A percentile compares a stretch with the other conserved stretches of the same genome.
Conservation (phyloP, 345 rosid genomes). For the Lumnitzera littorea region DNA sequence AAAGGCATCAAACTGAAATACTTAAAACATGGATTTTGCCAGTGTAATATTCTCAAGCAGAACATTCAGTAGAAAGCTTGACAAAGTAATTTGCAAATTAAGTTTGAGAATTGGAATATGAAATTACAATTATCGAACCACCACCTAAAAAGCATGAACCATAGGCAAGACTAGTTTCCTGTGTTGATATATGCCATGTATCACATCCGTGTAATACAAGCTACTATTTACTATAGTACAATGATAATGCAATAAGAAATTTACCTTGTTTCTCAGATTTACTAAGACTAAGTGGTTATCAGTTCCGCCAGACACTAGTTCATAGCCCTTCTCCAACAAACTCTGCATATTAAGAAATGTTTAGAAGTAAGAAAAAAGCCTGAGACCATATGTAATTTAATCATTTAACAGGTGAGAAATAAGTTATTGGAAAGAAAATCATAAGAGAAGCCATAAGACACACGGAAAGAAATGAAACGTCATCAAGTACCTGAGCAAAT, state of each 20-base stretch:
- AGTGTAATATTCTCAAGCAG: too few species aligned
- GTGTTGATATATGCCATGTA: background rate
- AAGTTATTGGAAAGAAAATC: background rate
- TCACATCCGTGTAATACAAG: background rate
- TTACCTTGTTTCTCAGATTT: constrained; percentile 77
- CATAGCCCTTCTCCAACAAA: constrained; percentile 67
- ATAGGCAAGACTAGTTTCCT: background rate
- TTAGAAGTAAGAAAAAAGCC: background rate
- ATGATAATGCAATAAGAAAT: background rate
- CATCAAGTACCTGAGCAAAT: constrained; percentile 58
- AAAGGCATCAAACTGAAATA: too few species aligned
- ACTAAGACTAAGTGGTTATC: constrained; percentile 92
- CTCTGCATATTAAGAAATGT: constrained; percentile 39
- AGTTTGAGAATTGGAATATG: too few species aligned
- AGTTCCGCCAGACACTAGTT: constrained; percentile 93
- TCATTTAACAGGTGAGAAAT: constrained; percentile 5
- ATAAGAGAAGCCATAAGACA: constrained; percentile 2
- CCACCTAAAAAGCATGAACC: background rate
- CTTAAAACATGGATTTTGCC: too few species aligned
- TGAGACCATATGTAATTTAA: background rate
- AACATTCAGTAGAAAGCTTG: too few species aligned
- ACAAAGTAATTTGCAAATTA: too few species aligned
- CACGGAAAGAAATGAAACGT: background rate
- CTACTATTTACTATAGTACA: background rate
- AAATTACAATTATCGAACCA: background rate